Percentiles rank a stretch among this genome's conserved stretches.
Evolutionary conservation across 306 rosid species (phyloP).

Genomic region (Pterocarpus santalinus): DNA sequence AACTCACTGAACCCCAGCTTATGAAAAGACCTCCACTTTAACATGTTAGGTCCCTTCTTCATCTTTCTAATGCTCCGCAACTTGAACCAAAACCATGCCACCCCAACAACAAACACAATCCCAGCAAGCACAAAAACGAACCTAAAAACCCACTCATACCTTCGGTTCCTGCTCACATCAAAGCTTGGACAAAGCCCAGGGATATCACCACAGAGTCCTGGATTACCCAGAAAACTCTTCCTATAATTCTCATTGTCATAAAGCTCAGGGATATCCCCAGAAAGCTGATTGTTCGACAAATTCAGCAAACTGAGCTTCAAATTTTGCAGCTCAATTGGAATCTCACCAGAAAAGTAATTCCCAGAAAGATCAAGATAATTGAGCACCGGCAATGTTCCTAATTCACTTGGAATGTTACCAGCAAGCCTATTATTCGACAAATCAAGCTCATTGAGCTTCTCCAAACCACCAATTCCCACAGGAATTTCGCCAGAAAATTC

Average conservation of each 20-base stretch:
- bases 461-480: slow-evolving; percentile 48
- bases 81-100: slow-evolving; percentile 68
- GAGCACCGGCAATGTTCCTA: slow-evolving; percentile 69
- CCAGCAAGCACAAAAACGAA: slow-evolving; percentile 68
- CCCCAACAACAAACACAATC: slow-evolving; percentile 66
- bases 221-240: slow-evolving; percentile 73
- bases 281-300: slow-evolving; percentile 65
- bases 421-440: slow-evolving; percentile 66
- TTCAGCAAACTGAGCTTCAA: slow-evolving; percentile 74
- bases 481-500: slow-evolving; percentile 70
- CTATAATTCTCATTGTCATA: slow-evolving; percentile 63
- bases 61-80: slow-evolving; percentile 62
- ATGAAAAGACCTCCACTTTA: slow-evolving; percentile 83
- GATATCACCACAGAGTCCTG: slow-evolving; percentile 63
- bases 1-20: slow-evolving; percentile 71
- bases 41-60: slow-evolving; percentile 52
- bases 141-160: slow-evolving; percentile 58
- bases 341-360: slow-evolving; percentile 61
- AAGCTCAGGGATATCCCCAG: slow-evolving; percentile 73
- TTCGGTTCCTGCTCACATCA: slow-evolving; percentile 51
- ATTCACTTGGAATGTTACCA: slow-evolving; percentile 68
- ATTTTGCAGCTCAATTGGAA: slow-evolving; percentile 71
- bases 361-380: slow-evolving; percentile 85
- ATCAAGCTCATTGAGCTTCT: slow-evolving; percentile 71
- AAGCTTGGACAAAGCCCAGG: slow-evolving; percentile 59